These are phyloP conservation scores for Ceratocystis harringtonii DNA, from an alignment of 2,329 filamentous ascomycete species.

Conservation along the genomic window DNA sequence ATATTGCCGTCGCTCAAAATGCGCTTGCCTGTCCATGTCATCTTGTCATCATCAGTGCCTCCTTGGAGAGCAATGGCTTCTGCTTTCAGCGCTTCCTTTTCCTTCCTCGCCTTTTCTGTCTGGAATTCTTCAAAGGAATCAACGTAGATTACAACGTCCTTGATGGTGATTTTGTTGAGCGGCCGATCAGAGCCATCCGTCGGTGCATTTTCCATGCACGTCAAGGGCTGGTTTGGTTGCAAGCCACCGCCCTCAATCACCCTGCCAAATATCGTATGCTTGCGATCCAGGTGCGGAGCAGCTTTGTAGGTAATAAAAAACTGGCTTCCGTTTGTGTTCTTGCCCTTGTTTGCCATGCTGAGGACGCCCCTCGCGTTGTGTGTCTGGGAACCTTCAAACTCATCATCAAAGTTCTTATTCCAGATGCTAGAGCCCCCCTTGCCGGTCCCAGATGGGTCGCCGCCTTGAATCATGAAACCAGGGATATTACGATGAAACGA, in stretches of 20 bases:
- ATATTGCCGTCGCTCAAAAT: conserved; percentile 53
- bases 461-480: conserved; percentile 96
- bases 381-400: conserved; percentile 77
- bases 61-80: conserved; percentile 49
- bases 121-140: conserved; percentile 94
- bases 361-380: conserved; percentile 68
- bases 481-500: conserved; percentile 86
- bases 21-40: conserved; percentile 93
- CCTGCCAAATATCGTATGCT: conserved; percentile 91
- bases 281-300: conserved; percentile 73
- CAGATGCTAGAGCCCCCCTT: conserved; percentile 81
- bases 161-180: conserved; percentile 61
- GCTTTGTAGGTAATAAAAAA: conserved; percentile 87
- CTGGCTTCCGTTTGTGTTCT: conserved; percentile 91
- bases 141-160: conserved; percentile 71
- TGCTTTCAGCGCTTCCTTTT: conserved; percentile 40
- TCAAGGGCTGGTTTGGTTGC: conserved; percentile 39
- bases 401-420: conserved; percentile 88
- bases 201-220: conserved; percentile 60
- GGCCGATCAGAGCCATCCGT: conserved; percentile 65
- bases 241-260: conserved; percentile 53
- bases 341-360: conserved; percentile 97
- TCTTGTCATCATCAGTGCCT: conserved; percentile 71
- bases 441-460: conserved; percentile 84
- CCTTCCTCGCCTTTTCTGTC: conserved; percentile 52